Base-by-base conservation (phyloP, 2,329 filamentous ascomycete genomes). In the Ophiocordyceps unilateralis region DNA sequence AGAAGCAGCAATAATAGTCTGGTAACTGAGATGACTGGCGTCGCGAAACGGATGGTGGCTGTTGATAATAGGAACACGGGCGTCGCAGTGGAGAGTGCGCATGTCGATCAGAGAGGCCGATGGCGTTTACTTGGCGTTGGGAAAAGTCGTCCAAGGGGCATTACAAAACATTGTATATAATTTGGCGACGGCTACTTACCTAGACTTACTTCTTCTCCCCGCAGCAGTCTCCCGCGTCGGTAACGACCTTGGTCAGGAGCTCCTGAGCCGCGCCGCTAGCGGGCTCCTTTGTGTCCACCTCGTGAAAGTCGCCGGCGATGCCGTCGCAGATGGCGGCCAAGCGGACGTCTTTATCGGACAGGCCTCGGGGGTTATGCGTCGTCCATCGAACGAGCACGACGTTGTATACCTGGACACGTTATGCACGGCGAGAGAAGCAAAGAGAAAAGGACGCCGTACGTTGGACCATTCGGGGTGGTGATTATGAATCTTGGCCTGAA, bases 401-500 rank as follows among this genome's bases (percentile, higher is more conserved):
- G 55, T 82, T 84, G 60, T 80, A 85, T 9, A 82, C 70, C 77
- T 81, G 40, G 14, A 9, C 3, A 19, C 17, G 2, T 38, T 17
- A 26, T 39, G 37, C 10, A 36, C n/a, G 21, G 21, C 4, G 11
- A n/a, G 40, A n/a, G 28, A 44, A 36, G 43, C 26, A 4, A 22
- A 19, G 36, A 7, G 11, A 24, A 10, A n/a, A 14, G 20, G 9
- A 22, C 19, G 22, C 56, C 66, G 49, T 60, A 79, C 79, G 53
- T 86, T 85, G 2, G 77, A 79, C 81, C 81, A 85, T 57, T 85
- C 81, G 0, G 81, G 81, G 53, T 86, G 81, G 55, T 86, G 81
- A 51, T 76, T 81, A 53, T 72, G 69, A 32, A 72, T 57, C 53
- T 81, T 80, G 60, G 78, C 82, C 52, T 83, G 72, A 26, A 77